These are phyloP conservation scores for Eucalyptus melliodora DNA, from an alignment of 345 rosid species.

Conservation along the genomic window DNA sequence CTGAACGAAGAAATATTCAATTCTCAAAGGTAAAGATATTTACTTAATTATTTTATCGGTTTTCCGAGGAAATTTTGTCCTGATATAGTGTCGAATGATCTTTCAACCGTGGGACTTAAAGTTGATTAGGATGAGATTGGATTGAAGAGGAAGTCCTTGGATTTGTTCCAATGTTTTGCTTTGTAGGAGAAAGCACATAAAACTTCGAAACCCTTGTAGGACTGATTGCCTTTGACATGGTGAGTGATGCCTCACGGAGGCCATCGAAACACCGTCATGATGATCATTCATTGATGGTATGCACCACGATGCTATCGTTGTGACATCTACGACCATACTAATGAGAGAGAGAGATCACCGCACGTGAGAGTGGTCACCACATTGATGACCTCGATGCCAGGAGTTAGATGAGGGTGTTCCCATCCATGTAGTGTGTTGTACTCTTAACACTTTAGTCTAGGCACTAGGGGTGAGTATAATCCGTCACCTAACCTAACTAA, in stretches of 20 bases:
- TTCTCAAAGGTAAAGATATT: neutral
- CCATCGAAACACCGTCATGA: rapidly evolving
- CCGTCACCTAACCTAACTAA: too few species aligned
- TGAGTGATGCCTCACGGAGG: neutral
- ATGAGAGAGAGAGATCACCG: too few species aligned
- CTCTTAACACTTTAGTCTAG: too few species aligned
- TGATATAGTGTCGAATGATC: too few species aligned
- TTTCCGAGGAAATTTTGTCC: neutral
- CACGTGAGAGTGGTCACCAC: too few species aligned
- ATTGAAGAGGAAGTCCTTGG: neutral
- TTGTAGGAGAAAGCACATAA: neutral
- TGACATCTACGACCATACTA: too few species aligned
- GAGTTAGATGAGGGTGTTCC: too few species aligned
- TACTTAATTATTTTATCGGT: neutral
- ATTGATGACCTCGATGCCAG: too few species aligned
- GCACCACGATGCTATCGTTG: too few species aligned
- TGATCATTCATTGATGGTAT: too few species aligned
- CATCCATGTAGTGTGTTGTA: too few species aligned
- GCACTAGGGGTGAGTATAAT: too few species aligned
- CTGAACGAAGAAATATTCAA: neutral
- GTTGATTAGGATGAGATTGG: neutral
- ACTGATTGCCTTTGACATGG: neutral
- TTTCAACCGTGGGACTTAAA: neutral
- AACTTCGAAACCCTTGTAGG: neutral
- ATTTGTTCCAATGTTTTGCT: neutral